These are phyloP conservation scores for Litsea cubeba DNA, from an alignment of 164 flowering plant genomes.

Conservation along the genomic window DNA sequence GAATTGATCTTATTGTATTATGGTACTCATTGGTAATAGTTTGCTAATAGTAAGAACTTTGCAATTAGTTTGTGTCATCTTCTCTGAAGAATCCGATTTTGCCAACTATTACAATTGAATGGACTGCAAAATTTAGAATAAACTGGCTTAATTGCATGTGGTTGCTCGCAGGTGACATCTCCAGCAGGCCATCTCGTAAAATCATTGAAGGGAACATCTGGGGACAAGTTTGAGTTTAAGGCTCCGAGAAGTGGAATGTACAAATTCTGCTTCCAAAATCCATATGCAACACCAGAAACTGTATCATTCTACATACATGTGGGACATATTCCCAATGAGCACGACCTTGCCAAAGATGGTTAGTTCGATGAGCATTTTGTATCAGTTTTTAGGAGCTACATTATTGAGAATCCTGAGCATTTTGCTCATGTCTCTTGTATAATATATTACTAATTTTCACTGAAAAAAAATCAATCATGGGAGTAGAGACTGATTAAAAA, in stretches of 20 bases:
- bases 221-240: conserved; percentile 85
- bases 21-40: no score
- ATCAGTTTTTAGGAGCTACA: neutral
- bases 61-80: no score
- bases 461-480: no score
- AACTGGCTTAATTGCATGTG: neutral
- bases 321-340: conserved; percentile 92
- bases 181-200: conserved; percentile 71
- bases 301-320: conserved; percentile 92
- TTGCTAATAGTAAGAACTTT: no score
- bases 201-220: conserved; percentile 76
- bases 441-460: neutral
- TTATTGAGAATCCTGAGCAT: neutral
- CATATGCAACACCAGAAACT: conserved; percentile 80
- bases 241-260: conserved; percentile 95
- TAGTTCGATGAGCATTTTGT: conserved; percentile 16
- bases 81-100: no score
- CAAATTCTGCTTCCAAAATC: conserved; percentile 91
- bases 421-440: neutral
- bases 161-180: conserved; percentile 60
- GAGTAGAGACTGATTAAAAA: no score
- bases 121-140: neutral
- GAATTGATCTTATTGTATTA: no score
- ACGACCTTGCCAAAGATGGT: conserved; percentile 99
- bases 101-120: neutral